Evolutionary conservation across 176 grass and related monocot genomes (phyloP).

Genomic region (Juncus effusus): DNA sequence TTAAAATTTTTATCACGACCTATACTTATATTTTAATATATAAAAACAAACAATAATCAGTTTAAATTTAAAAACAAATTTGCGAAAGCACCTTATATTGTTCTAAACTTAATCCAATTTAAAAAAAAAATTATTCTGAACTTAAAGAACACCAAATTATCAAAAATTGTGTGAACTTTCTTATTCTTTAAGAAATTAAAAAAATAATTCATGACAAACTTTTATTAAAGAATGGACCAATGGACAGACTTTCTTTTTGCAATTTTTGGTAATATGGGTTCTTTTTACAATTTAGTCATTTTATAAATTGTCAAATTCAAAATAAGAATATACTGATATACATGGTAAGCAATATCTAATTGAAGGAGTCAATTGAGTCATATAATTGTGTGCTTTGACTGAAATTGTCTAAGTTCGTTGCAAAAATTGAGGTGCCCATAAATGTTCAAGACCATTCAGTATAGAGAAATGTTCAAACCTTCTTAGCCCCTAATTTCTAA

Average conservation of each 20-base stretch:
- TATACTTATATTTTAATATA: too few relatives aligned
- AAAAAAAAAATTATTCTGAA: too few relatives aligned
- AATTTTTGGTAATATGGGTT: too few relatives aligned
- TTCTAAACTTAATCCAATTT: neutral
- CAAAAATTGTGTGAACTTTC: too few relatives aligned
- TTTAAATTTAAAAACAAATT: neutral
- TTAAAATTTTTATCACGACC: neutral
- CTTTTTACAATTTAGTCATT: too few relatives aligned
- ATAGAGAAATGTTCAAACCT: neutral
- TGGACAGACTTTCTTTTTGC: too few relatives aligned
- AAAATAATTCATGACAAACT: too few relatives aligned
- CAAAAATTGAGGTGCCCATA: neutral
- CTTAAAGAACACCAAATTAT: too few relatives aligned
- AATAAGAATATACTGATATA: neutral
- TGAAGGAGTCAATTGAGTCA: conserved; percentile 19
- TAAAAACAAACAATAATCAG: too few relatives aligned
- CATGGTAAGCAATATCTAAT: conserved; percentile 7
- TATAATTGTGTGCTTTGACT: conserved; percentile 9
- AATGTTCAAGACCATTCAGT: neutral
- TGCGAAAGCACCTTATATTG: neutral
- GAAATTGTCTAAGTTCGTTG: conserved; percentile 4
- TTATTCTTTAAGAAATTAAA: too few relatives aligned
- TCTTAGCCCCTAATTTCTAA: neutral
- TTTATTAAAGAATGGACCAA: too few relatives aligned
- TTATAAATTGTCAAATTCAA: too few relatives aligned